Base-by-base conservation (phyloP, 2,329 filamentous ascomycete species). In the Aspergillus neoniger region DNA sequence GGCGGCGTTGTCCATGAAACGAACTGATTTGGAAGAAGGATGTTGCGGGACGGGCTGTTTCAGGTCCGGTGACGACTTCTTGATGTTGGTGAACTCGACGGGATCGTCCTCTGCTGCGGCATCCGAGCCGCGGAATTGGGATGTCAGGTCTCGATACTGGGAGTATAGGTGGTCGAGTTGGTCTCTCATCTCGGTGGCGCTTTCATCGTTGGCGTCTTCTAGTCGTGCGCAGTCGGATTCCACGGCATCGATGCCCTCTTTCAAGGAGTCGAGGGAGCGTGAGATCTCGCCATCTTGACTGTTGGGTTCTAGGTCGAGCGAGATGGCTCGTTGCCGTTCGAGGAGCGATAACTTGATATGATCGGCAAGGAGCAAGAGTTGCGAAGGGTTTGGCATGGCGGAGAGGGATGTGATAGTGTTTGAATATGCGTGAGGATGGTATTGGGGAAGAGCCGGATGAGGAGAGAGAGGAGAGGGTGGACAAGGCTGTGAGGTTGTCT, bases 341-440 rank as follows among this genome's bases (percentile, higher is more conserved):
- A 98, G 87, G 15, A 99, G 85, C 14, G 93, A 96, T 63, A 98
- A 86, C 79, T 98, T 97, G 83, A 98, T 91, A 78, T 98, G 94
- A 80, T 99, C 95, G 71, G 93, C 92, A 60, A 98, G 87, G 57
- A 98, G 89, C 75, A 93, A 92, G 67, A 98, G 88, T 77, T 97
- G 93, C 14, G 84, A 83, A 53, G 86, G 82, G 67, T 83, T 86
- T 61, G 81, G 74, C 79, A 81, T 82, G 28, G 71, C 74, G 69
- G 75, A 23, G 15, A 28, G 38, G 21, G 36, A 30, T 58, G 23
- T 39, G 41, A 48, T 32, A 17, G 25, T 21, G 21, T 38, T 56
- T 57, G 39, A 41, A 48, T 41, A 8, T 49, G 39, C 39, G 54
- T 52, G 41, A 57, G 43, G 14, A 28, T 25, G 43, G 21, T 36